Percentiles rank a stretch among this genome's conserved stretches.
These are phyloP conservation scores for Panicum hallii DNA, from an alignment of 202 grass and related monocot species.

Conservation along the genomic window DNA sequence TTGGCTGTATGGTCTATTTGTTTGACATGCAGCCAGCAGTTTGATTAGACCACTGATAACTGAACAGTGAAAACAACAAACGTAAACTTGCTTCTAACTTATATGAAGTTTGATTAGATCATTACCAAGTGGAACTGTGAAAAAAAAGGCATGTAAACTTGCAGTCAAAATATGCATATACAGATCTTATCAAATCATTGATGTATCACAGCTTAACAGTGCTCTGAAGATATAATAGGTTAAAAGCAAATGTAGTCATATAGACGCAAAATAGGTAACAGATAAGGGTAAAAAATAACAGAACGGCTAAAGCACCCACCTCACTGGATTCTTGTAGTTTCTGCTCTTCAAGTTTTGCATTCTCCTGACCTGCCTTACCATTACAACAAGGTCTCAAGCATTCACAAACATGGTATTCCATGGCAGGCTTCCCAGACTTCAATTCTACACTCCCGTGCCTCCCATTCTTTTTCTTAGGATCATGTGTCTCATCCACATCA, in stretches of 20 bases:
- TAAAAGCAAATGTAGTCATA: not conserved
- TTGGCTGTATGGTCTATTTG: not conserved
- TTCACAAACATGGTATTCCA: not conserved
- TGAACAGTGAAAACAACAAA: not conserved
- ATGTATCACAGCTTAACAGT: not conserved
- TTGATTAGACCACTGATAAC: conserved; percentile 23
- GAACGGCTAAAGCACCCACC: not conserved
- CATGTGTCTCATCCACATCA: not conserved
- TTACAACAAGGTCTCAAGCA: not conserved
- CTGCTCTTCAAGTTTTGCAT: not conserved
- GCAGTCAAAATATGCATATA: not conserved
- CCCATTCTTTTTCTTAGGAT: conserved; percentile 9
- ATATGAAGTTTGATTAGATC: not conserved
- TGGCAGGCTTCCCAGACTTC: not conserved
- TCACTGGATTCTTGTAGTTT: conserved; percentile 2
- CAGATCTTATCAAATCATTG: not conserved
- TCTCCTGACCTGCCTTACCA: not conserved
- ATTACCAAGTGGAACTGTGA: conserved; percentile 21
- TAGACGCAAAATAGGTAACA: not conserved
- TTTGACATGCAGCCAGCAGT: conserved; percentile 15
- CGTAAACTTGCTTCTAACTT: conserved; percentile 15
- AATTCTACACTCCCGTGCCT: not conserved
- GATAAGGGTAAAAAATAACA: not conserved
- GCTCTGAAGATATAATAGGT: not conserved
- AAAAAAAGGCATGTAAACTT: not conserved